Base-by-base conservation (phyloP, 1,139 yeast genomes). In the Candida anutae region DNA sequence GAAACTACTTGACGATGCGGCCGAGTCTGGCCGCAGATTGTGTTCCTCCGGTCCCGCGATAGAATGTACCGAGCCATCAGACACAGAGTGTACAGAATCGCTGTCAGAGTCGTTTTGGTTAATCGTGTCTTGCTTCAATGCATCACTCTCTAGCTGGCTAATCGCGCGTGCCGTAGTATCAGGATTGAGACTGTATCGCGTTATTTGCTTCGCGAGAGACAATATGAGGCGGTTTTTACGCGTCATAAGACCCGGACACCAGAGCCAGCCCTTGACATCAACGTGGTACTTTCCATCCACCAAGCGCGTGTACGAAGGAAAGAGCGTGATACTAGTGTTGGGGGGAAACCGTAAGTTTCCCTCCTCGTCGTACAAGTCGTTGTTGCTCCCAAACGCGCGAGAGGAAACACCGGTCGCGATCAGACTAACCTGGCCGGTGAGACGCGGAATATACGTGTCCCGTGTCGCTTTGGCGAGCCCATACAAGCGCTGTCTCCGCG, bases 241-340 rank as follows among this genome's bases (percentile, higher is more conserved):
- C 17, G 74, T 70, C 63, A 77, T 69, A 6, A 67, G 62, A 1
- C 90, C 93, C 1, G 87, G 87, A 24, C 83, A 63, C 33, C 67
- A 74, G 6, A 84, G 64, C 70, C 81, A 73, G 3, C 95, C 95
- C 26, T 82, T 69, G 3, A 85, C 73, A 28, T 77, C 75, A 2
- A 87, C 77, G 27, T 67, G 62, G 45, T 57, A 76, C 6, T 38
- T 34, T 14, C 42, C 45, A 1, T 42, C 40, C 13, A 48, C 34
- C 5, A 38, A 42, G 13, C 79, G 55, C 0, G 85, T 68, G 48
- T 79, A 83, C 5, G 84, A 70, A 2, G 88, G 88, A 40, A 77
- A 81, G 5, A 46, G 69, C 6, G 60, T 50, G 27, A 65, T 54
- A 3, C 53, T 32, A 4, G 70, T 57, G 33, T 61, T 64, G 19